A percentile compares a stretch with the other conserved stretches of the same genome.
Conservation (phyloP, 352 stramenopile species). For the Nothophytophthora sp. region DNA sequence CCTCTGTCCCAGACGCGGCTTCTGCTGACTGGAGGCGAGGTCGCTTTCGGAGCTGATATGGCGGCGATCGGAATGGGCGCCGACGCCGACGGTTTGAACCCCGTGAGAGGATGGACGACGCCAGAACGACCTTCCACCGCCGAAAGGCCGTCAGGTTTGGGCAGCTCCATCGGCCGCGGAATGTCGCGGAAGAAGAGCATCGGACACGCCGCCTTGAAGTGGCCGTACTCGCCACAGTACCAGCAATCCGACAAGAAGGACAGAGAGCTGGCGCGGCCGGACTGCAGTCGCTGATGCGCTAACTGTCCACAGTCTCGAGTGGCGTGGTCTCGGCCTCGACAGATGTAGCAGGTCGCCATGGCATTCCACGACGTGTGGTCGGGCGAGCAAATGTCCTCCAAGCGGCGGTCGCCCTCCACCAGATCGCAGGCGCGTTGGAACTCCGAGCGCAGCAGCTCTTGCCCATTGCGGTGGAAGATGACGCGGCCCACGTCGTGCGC, state of each 20-base stretch:
- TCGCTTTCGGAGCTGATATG: constrained; percentile 7
- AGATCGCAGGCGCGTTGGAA: constrained; percentile 65
- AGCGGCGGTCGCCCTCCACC: constrained; percentile 38
- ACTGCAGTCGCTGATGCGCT: constrained; percentile 14
- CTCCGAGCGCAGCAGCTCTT: constrained; percentile 59
- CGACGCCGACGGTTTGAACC: constrained; percentile 17
- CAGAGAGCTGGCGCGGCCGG: constrained; percentile 8
- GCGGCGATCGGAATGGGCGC: constrained; percentile 20
- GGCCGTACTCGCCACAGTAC: constrained; percentile 74
- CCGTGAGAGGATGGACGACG: not conserved
- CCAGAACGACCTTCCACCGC: constrained; percentile 12
- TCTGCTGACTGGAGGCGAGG: constrained; percentile 17
- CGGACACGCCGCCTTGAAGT: constrained; percentile 77
- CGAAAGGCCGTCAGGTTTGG: constrained; percentile 5
- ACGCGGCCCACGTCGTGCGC: constrained; percentile 76
- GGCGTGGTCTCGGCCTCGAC: constrained; percentile 41
- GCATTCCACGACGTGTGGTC: constrained; percentile 56
- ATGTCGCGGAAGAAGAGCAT: constrained; percentile 66
- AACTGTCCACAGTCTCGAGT: constrained; percentile 59
- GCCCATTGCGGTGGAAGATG: constrained; percentile 72
- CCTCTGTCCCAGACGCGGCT: constrained; percentile 38
- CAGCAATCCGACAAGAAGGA: constrained; percentile 59
- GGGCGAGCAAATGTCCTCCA: constrained; percentile 52
- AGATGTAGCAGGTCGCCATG: constrained; percentile 70
- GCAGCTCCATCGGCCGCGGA: constrained; percentile 26